Percentiles rank a stretch among this genome's conserved stretches.
These are phyloP conservation scores for Phytophthora cactorum DNA, from an alignment of 352 stramenopile genomes.

Conservation along the genomic window DNA sequence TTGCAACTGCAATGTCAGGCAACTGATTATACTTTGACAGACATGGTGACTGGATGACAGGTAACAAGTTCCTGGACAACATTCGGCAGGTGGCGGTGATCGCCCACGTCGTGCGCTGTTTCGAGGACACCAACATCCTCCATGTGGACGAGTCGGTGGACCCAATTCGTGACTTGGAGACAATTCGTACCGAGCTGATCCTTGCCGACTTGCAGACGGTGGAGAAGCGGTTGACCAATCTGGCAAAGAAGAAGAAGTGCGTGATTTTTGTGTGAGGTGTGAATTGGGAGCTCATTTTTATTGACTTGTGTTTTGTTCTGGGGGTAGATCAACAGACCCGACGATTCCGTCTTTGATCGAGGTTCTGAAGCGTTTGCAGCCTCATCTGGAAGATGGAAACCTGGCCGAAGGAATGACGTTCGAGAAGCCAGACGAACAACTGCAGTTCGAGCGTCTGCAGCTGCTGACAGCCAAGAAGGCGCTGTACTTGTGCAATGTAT, in stretches of 20 bases:
- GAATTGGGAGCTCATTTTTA: neutral
- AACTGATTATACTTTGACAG: neutral
- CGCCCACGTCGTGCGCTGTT: constrained; percentile 95
- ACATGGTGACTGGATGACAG: constrained; percentile 16
- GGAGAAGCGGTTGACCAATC: constrained; percentile 64
- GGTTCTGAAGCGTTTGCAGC: constrained; percentile 67
- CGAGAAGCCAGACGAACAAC: constrained; percentile 87
- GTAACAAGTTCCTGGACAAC: constrained; percentile 90
- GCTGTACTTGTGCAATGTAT: constrained; percentile 98
- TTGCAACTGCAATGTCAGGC: neutral
- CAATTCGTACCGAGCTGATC: constrained; percentile 98
- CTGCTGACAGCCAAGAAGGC: constrained; percentile 94
- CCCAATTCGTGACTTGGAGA: constrained; percentile 96
- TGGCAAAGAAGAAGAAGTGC: constrained; percentile 85
- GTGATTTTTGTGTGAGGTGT: constrained; percentile 9
- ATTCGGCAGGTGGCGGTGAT: constrained; percentile 89
- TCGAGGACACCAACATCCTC: constrained; percentile 98
- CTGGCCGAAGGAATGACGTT: constrained; percentile 59
- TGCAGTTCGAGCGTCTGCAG: constrained; percentile 84
- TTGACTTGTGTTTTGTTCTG: neutral
- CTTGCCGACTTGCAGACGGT: constrained; percentile 90
- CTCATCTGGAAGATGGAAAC: constrained; percentile 87
- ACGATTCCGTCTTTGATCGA: constrained; percentile 55
- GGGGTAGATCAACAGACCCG: constrained; percentile 55
- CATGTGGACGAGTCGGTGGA: constrained; percentile 97